Conservation (phyloP, 1,284 basidiomycete genomes). For the Termitomyces sp. region DNA sequence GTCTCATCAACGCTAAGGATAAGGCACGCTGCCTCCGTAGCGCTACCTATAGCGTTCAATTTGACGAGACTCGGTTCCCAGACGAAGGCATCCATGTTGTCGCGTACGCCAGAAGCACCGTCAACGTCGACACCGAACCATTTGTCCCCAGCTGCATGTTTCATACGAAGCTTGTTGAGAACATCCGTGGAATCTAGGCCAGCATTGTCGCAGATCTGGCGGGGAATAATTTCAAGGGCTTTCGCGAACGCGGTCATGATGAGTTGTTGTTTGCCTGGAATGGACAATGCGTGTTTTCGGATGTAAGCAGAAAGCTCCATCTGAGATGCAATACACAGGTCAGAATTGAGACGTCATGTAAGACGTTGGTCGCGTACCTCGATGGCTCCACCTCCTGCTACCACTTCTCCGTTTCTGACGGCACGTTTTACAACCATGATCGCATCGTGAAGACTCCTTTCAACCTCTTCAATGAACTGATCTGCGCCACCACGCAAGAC, state of each 20-base stretch:
- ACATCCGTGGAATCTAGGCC: constrained; percentile 97
- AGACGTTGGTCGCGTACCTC: constrained; percentile 55
- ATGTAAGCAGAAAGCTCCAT: constrained; percentile 97
- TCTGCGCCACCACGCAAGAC: constrained; percentile 95
- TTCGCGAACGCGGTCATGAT: constrained; percentile 96
- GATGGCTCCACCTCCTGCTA: constrained; percentile 95
- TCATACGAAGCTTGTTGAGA: constrained; percentile 96
- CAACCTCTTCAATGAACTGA: constrained; percentile 98
- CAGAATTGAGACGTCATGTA: neutral
- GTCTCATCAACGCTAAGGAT: constrained; percentile 96
- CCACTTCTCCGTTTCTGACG: constrained; percentile 92
- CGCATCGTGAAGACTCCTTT: constrained; percentile 95
- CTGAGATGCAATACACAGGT: constrained; percentile 28
- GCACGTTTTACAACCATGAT: constrained; percentile 99
- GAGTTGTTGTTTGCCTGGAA: constrained; percentile 95
- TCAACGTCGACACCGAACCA: constrained; percentile 98
- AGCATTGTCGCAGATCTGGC: constrained; percentile 98
- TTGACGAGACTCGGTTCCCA: constrained; percentile 98
- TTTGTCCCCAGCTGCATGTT: constrained; percentile 81
- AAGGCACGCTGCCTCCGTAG: constrained; percentile 93
- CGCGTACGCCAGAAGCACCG: constrained; percentile 78
- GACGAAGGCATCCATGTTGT: constrained; percentile 97
- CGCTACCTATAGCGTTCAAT: constrained; percentile 91
- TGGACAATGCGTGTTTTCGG: constrained; percentile 85
- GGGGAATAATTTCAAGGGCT: constrained; percentile 94